A percentile compares a stretch with the other conserved stretches of the same genome.
Evolutionary conservation across 1,284 basidiomycete genomes (phyloP).

Genomic region (Taiwanofungus camphoratus): DNA sequence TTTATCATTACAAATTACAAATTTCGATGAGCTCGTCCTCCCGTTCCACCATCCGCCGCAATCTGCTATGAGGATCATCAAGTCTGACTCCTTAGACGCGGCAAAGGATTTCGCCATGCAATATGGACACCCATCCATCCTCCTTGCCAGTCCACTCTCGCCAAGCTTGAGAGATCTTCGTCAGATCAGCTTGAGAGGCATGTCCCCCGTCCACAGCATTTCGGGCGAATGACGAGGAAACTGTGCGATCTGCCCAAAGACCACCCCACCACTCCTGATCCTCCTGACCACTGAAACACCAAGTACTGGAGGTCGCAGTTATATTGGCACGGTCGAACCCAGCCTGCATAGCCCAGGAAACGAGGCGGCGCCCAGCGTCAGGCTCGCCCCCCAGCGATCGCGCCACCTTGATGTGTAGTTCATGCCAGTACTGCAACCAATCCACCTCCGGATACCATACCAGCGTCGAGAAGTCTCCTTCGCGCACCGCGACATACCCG

Average conservation of each 20-base stretch:
- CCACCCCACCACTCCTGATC: constrained; percentile 31
- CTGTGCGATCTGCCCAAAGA: constrained; percentile 30
- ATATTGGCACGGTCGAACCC: constrained; percentile 25
- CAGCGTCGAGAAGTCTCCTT: constrained; percentile 27
- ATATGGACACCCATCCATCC: constrained; percentile 30
- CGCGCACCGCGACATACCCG: constrained; percentile 37
- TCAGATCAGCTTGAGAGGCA: constrained; percentile 23
- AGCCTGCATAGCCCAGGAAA: constrained; percentile 27
- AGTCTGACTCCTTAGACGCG: constrained; percentile 31
- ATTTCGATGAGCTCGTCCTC: no score
- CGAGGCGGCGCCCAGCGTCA: constrained; percentile 24
- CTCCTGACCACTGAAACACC: constrained; percentile 31
- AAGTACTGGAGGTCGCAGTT: constrained; percentile 24
- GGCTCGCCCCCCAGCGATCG: constrained; percentile 27
- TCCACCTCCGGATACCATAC: constrained; percentile 30
- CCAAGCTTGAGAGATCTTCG: constrained; percentile 24
- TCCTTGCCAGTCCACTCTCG: constrained; percentile 27
- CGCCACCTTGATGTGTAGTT: constrained; percentile 22
- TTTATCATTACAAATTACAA: no score
- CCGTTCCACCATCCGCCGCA: no score
- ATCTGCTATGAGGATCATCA: no score
- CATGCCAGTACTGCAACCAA: constrained; percentile 21
- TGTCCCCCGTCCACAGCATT: constrained; percentile 26
- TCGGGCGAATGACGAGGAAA: constrained; percentile 26
- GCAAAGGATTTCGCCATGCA: constrained; percentile 30